Evolutionary conservation across 495 filamentous ascomycete genomes (phyloP).

Genomic region (Lasiosphaeris hirsuta): DNA sequence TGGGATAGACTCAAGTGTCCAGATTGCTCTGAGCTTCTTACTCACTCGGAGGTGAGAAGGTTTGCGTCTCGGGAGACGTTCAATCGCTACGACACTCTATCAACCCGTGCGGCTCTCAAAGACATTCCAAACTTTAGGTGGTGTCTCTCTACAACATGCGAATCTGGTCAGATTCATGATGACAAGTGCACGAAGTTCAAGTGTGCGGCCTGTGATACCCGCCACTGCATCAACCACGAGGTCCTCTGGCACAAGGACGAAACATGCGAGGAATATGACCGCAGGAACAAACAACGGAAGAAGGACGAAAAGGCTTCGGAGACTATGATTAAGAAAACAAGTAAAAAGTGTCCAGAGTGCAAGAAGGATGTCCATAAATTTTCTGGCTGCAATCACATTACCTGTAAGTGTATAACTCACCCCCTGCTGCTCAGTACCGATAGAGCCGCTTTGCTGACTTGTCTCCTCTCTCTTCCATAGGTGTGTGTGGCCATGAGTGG

Average conservation of each 20-base stretch:
- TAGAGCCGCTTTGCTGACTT: too few relatives aligned
- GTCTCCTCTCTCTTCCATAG: slow-evolving; percentile 13
- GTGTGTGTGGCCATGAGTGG: slow-evolving; percentile 43
- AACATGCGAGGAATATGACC: slow-evolving; percentile 48
- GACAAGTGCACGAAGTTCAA: slow-evolving; percentile 35
- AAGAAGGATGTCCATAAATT: slow-evolving; percentile 39
- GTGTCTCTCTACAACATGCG: slow-evolving; percentile 40
- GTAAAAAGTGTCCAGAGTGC: slow-evolving; percentile 46
- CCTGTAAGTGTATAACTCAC: slow-evolving; percentile 30
- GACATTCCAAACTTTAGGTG: slow-evolving; percentile 37
- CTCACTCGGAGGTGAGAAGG: slow-evolving; percentile 31
- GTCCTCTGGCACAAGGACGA: slow-evolving; percentile 46
- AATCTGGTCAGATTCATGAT: slow-evolving; percentile 43
- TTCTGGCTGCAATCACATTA: slow-evolving; percentile 50
- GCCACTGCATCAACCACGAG: slow-evolving; percentile 42
- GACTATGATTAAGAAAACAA: slow-evolving; percentile 32
- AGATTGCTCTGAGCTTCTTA: slow-evolving; percentile 36
- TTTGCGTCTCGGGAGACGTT: slow-evolving; percentile 32
- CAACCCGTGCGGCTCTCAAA: slow-evolving; percentile 29
- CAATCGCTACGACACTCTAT: slow-evolving; percentile 32
- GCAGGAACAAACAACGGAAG: slow-evolving; percentile 23
- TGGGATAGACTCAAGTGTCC: slow-evolving; percentile 40
- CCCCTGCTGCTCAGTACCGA: not conserved
- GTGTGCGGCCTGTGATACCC: slow-evolving; percentile 35
- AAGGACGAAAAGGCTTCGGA: slow-evolving; percentile 39